Evolutionary conservation across 2,329 filamentous ascomycete genomes (phyloP), one percentile per base, ranked within the genome.

Genomic region (Colletotrichum chrysophilum): DNA sequence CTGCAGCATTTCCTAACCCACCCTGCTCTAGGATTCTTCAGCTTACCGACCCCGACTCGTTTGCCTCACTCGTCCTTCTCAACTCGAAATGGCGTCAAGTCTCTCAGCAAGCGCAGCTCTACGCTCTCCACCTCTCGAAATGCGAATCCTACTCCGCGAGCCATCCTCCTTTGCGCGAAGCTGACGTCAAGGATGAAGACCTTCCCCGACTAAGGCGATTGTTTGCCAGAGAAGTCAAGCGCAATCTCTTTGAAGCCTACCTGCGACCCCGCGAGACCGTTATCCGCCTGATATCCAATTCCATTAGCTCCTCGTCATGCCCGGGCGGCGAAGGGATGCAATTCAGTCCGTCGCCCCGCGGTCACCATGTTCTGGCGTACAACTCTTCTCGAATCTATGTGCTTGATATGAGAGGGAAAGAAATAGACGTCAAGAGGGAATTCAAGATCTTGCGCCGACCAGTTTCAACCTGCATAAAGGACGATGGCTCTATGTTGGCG

Each of bases 351-450:
- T 97, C 95, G 3, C 92, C 94, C 7, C 91, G 90, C 70, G 95
- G 95, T 4, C 92, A 93, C 78, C 91, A 93, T 79, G 85, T 97
- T 34, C 89, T 97, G 55, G 95, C 94, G 67, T 94, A 96, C 83
- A 97, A 95, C 83, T 97, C 95, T 48, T 96, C 95, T 14, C 90
- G 95, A 73, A 94, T 98, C 78, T 94, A 96, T 79, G 91, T 97
- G 38, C 87, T 98, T 67, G 93, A 96, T 81, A 87, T 94, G 5
- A 89, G 90, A 26, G 87, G 87, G 1, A 84, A 91, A 48, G 87
- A 90, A 7, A 85, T 95, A 21, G 86, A 87, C 16, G 93, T 96
- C 36, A 91, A 91, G 81, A 91, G 95, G 78, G 95, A 98, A 83
- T 89, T 97, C 80, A 96, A 96, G 85, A 94, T 96, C 61, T 86